A percentile compares a stretch with the other conserved stretches of the same genome.
phyloP scores from a whole-genome alignment of 73 alveolate genomes.

The Durusdinium trenchii region DNA sequence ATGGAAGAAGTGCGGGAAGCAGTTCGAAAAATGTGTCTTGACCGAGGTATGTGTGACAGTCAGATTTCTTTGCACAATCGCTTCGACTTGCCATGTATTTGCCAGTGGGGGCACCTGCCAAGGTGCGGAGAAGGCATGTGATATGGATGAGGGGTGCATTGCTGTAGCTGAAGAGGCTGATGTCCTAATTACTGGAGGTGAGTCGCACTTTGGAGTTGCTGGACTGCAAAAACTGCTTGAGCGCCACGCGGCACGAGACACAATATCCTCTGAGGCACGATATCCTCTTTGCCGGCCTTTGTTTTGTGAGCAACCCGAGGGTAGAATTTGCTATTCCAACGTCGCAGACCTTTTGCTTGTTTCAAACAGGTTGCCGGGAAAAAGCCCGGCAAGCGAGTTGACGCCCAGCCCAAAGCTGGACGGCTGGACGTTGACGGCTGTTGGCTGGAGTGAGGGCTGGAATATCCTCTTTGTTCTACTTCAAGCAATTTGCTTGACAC shows the following conservation, averaged over 20 bases:
- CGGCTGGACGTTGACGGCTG: too few species aligned
- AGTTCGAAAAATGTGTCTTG: constrained; percentile 58
- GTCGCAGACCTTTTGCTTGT: background rate
- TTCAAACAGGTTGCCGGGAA: background rate
- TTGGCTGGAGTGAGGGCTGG: too few species aligned
- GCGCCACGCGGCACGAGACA: background rate
- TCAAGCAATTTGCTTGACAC: too few species aligned
- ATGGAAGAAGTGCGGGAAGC: constrained; percentile 79
- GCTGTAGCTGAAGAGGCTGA: constrained; percentile 65
- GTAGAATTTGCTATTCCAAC: background rate
- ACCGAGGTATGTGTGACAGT: too few species aligned
- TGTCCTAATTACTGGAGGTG: constrained; percentile 65
- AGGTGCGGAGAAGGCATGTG: constrained; percentile 78
- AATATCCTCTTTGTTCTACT: too few species aligned
- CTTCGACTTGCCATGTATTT: background rate
- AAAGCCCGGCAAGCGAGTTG: background rate
- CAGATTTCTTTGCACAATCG: too few species aligned
- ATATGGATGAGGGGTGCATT: constrained; percentile 73
- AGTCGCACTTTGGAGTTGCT: constrained; percentile 57
- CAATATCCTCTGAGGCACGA: background rate
- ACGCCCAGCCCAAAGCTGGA: too few species aligned
- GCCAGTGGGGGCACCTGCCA: too few species aligned
- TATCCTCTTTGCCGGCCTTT: background rate
- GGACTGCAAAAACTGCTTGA: too few species aligned
- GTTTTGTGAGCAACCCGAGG: background rate